Evolutionary conservation across 495 filamentous ascomycete genomes (phyloP).

Genomic region (Podospora conica): DNA sequence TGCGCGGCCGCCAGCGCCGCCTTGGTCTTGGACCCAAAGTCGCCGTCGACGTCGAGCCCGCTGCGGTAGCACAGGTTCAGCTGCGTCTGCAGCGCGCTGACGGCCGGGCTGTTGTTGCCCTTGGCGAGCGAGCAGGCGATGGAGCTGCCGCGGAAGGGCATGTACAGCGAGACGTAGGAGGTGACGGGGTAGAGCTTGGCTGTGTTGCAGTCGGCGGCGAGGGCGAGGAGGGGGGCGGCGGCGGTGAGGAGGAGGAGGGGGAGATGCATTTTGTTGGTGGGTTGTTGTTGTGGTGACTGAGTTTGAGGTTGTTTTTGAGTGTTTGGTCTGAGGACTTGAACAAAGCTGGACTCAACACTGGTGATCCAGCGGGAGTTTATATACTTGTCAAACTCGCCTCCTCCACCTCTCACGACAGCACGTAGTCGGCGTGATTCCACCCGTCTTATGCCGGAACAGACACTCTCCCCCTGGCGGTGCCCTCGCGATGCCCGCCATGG

Average conservation of each 20-base stretch:
- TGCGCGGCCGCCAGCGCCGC: slow-evolving; percentile 3
- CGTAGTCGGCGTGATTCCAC: neutral
- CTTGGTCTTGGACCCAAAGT: slow-evolving; percentile 12
- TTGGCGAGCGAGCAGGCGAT: slow-evolving; percentile 6
- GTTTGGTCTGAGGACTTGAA: neutral
- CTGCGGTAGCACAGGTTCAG: slow-evolving; percentile 9
- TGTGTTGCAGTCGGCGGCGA: slow-evolving; percentile 7
- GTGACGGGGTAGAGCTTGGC: slow-evolving; percentile 5
- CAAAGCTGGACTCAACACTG: no score
- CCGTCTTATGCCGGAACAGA: neutral
- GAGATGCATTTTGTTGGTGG: slow-evolving; percentile 4
- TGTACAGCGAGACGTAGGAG: slow-evolving; percentile 4
- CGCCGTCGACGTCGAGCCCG: slow-evolving; percentile 11
- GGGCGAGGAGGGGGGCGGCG: neutral
- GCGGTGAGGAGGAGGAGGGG: neutral
- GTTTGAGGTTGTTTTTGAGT: neutral
- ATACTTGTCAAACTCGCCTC: neutral
- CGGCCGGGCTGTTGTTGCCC: slow-evolving; percentile 10
- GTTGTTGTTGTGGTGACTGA: neutral
- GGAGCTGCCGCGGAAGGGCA: slow-evolving; percentile 13
- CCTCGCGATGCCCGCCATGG: neutral
- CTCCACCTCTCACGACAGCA: neutral
- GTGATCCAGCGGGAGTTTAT: neutral
- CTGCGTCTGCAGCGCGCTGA: slow-evolving; percentile 9
- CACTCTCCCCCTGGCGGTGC: neutral